phyloP scores from a whole-genome alignment of 257 asterid genomes.

The Solanum pimpinellifolium region DNA sequence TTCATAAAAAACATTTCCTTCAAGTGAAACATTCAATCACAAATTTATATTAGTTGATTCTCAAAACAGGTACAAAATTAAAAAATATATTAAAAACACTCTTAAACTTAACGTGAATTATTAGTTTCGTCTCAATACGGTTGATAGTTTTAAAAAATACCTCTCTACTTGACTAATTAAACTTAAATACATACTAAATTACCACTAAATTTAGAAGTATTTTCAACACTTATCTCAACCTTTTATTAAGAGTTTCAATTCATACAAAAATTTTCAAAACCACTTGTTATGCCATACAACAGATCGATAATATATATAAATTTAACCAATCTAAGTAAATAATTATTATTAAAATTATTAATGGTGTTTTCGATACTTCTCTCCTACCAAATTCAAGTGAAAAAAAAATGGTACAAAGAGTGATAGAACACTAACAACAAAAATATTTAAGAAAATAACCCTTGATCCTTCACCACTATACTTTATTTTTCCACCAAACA shows the following conservation, averaged over 20 bases:
- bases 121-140: background rate
- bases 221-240: background rate
- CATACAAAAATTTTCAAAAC: rapidly evolving
- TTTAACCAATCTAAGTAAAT: too few species aligned
- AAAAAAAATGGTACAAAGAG: background rate
- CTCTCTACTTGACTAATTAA: background rate
- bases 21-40: background rate
- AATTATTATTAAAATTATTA: too few species aligned
- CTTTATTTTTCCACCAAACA: constrained; percentile 63
- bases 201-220: background rate
- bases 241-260: background rate
- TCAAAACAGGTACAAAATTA: background rate
- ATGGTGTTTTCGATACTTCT: background rate
- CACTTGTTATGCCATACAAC: too few species aligned
- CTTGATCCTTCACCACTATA: background rate
- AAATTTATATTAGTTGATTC: background rate
- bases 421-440: background rate
- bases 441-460: background rate
- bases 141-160: too few species aligned
- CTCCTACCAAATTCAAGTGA: background rate
- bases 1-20: background rate
- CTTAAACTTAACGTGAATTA: too few species aligned
- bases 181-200: too few species aligned
- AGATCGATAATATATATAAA: too few species aligned
- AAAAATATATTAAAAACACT: too few species aligned